Percentiles rank a stretch among this genome's conserved stretches.
Conservation (phyloP, 2,329 filamentous ascomycete genomes). For the Apiospora saccharicola region DNA sequence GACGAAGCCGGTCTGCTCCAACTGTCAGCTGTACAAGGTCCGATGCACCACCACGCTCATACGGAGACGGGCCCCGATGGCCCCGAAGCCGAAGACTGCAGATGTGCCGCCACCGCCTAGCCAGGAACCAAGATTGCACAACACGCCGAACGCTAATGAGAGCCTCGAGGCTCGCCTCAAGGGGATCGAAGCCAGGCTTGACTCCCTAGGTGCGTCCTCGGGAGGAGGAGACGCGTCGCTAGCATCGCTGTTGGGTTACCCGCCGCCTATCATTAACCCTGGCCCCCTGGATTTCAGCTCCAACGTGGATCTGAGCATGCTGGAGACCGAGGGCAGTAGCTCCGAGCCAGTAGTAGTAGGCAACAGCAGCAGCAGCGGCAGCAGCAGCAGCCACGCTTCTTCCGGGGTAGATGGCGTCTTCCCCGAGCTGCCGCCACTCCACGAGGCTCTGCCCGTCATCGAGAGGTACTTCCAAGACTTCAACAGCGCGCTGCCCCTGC, state of each 20-base stretch:
- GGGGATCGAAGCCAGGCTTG: conserved; percentile 40
- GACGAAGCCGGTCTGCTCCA: conserved; percentile 52
- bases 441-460: conserved; percentile 45
- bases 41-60: conserved; percentile 45
- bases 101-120: background rate
- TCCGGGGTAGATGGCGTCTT: background rate
- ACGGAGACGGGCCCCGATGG: conserved; percentile 35
- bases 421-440: conserved; percentile 40
- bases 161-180: conserved; percentile 36
- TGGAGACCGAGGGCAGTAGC: background rate
- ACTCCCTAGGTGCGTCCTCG: conserved; percentile 29
- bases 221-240: background rate
- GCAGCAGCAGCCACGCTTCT: conserved; percentile 14
- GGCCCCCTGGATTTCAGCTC: background rate
- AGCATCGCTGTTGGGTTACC: conserved; percentile 13
- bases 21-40: conserved; percentile 51
- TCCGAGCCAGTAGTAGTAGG: background rate
- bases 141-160: background rate
- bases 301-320: background rate
- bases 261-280: background rate
- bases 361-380: background rate
- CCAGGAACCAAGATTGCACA: background rate
- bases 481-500: conserved; percentile 48
- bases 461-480: conserved; percentile 48
- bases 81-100: conserved; percentile 26